Conservation (phyloP, 1,284 basidiomycete species). For the Thecaphora thlaspeos region DNA sequence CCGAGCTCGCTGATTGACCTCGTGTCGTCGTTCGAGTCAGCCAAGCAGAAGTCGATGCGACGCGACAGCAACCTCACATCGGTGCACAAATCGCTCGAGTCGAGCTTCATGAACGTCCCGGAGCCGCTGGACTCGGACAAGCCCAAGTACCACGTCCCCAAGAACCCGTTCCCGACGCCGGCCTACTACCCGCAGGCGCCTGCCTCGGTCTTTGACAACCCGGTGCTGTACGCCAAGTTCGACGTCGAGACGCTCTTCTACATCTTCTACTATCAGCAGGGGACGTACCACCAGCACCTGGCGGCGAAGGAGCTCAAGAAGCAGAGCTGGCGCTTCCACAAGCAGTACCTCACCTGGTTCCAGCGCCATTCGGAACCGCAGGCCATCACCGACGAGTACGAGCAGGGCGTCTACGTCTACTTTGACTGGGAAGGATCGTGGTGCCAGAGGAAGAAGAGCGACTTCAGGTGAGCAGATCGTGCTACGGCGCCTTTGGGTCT, state of each 20-base stretch:
- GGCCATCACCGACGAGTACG: constrained; percentile 98
- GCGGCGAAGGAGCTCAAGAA: constrained; percentile 96
- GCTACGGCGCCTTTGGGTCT: not conserved
- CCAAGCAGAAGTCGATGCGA: constrained; percentile 84
- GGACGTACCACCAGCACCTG: constrained; percentile 96
- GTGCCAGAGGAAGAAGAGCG: constrained; percentile 97
- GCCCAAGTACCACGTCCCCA: constrained; percentile 86
- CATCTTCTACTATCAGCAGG: constrained; percentile 96
- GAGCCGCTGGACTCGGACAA: constrained; percentile 75
- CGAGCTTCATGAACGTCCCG: constrained; percentile 81
- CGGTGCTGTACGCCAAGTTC: constrained; percentile 83
- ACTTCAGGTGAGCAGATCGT: constrained; percentile 70
- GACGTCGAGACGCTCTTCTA: constrained; percentile 98
- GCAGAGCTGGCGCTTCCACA: constrained; percentile 98
- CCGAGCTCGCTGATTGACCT: constrained; percentile 85
- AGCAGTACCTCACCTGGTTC: constrained; percentile 99
- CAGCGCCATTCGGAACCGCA: constrained; percentile 98
- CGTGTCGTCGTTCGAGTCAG: constrained; percentile 89
- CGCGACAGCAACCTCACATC: constrained; percentile 76
- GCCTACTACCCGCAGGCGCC: constrained; percentile 91
- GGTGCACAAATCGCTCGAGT: constrained; percentile 81
- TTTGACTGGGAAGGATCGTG: constrained; percentile 63
- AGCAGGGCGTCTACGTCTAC: constrained; percentile 77
- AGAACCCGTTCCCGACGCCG: constrained; percentile 88
- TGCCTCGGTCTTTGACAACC: constrained; percentile 76